Base-by-base conservation (phyloP, 148 eudicot genomes). In the Amaranthus cruentus region DNA sequence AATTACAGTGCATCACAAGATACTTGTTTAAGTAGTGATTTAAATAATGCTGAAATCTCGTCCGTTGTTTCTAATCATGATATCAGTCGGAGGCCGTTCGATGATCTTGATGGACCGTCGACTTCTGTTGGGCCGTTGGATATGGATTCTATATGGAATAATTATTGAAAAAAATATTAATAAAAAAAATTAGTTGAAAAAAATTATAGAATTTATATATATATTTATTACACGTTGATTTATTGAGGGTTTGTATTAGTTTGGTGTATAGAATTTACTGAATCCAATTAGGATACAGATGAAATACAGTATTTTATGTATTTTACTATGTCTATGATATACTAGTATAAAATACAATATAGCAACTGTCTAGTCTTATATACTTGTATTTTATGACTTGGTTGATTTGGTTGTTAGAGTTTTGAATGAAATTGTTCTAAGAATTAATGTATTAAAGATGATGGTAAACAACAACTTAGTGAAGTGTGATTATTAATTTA, bases 21-120 rank as follows among this genome's bases (percentile, higher is more conserved):
- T 49, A 88, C 90, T 7, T 84, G 85, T 2, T 53, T 84, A 44
- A 80, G 86, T 67, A 83, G 78, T 73, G 90, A 83, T 7, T 68
- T 85, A 71, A 88, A 18, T 18, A 18, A 86, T 76, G 79, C 83
- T 74, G 90, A 84, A 53, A 84, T 78, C 55, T 86, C 92, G 7
- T 87, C 91, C 0, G 88, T 70, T 8, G 79, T 85, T 15, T 84
- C 92, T 3, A 84, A 79, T 73, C 79, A 85, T 46, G 87, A 80
- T 6, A 62, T 81, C 76, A 81, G 82, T 28, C 79, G 81, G 73
- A 71, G 79, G 74, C 63, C 77, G 11, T 77, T 87, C 72, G 86
- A 84, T 8, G 88, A 79, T 84, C 90, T 54, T 10, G 85, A 68
- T 10, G 82, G 78, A 2, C 85, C 89, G 7, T 87, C 89, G 15